Evolutionary conservation across 169 alveolate species (phyloP), one percentile per base, ranked within the genome.

Genomic region (Eimeria necatrix): DNA sequence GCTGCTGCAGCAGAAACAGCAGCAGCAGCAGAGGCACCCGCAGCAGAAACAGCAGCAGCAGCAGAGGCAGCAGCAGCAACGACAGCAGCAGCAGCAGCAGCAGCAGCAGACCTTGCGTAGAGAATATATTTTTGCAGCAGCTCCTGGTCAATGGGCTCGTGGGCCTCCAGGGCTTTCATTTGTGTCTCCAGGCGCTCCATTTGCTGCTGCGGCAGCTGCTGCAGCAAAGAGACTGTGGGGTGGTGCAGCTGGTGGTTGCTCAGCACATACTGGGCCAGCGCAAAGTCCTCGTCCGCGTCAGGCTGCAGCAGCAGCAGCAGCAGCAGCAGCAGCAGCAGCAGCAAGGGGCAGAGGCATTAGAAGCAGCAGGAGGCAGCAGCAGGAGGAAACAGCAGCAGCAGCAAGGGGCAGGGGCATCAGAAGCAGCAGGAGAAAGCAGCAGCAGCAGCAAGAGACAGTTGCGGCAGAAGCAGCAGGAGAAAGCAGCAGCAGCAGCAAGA

Each of bases 181-280:
- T 71, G 41, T 24, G 64, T 88, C 32, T 90, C 95, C 74, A 95
- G 84, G 41, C 76, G 71, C 59, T 73, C 78, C 61, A 78, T 95
- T 32, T 93, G 93, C 12, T 24, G 78, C 73, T 91, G 94, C 59
- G 94, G 96, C 20, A 71, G 56, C 81, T 97, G 41, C 91, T 95
- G 86, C 95, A 95, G 64, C 91, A 94, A 91, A 70, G 96, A 96
- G 52, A 90, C 56, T 41, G 70, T 78, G 46, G 99, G 99, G 93
- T 99, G 99, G 93, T 97, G 94, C 96, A 98, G 98, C 59, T 98
- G 99, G 95, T 99, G 99, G 91, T 98, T 98, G 78, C 99, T 99
- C 52, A 99, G 98, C 78, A 99, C 99, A 96, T 99, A 99, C 61
- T 99, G 98, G 71, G 99, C 99, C 86, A 99, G 95, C 74, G 98